Percentiles rank a stretch among this genome's conserved stretches.
Conservation (phyloP, 2,329 filamentous ascomycete genomes). For the Neofusicoccum ribis region DNA sequence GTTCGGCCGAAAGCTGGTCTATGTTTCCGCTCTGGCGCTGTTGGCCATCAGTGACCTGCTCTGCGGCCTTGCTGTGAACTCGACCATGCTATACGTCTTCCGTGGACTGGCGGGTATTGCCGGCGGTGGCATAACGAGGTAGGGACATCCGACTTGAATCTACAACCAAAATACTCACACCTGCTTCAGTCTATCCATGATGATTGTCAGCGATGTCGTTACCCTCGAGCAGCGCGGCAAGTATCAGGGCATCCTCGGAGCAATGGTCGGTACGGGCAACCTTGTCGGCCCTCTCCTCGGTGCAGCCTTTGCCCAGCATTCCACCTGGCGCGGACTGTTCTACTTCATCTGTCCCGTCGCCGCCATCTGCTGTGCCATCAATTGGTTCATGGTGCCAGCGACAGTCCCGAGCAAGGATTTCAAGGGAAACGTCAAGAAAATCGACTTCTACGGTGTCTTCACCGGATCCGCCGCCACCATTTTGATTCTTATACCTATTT, state of each 20-base stretch:
- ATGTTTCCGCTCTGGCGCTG: conserved; percentile 54
- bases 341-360: conserved; percentile 38
- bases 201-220: conserved; percentile 54
- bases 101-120: conserved; percentile 62
- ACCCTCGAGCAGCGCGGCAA: conserved; percentile 48
- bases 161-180: conserved; percentile 36
- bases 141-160: conserved; percentile 25
- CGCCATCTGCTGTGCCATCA: conserved; percentile 27
- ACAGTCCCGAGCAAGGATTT: conserved; percentile 51
- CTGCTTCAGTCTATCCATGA: conserved; percentile 42
- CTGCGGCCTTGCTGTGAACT: conserved; percentile 58
- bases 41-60: conserved; percentile 59
- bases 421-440: conserved; percentile 52
- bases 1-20: conserved; percentile 60
- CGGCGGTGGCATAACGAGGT: conserved; percentile 57
- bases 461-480: conserved; percentile 58
- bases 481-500: conserved; percentile 63
- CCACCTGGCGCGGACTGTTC: conserved; percentile 52
- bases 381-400: conserved; percentile 51
- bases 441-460: conserved; percentile 61
- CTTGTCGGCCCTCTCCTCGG: conserved; percentile 34
- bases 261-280: conserved; percentile 30
- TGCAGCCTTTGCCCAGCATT: conserved; percentile 33
- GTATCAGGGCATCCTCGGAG: conserved; percentile 36
- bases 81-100: conserved; percentile 62